Evolutionary conservation across 2,329 filamentous ascomycete genomes (phyloP).

Genomic region (Aureobasidium sp.): DNA sequence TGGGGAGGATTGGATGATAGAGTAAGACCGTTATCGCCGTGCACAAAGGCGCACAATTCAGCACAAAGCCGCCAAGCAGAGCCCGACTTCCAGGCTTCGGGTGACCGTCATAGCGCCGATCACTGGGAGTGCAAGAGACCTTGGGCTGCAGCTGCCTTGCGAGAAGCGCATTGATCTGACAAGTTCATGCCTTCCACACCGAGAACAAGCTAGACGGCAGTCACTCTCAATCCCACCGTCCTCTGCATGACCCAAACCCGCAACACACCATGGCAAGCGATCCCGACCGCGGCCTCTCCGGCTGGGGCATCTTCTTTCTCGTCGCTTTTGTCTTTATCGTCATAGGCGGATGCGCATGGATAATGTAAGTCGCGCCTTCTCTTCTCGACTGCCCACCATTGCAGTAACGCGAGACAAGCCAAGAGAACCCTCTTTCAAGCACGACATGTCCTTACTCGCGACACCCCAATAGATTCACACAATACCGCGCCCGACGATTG

Average conservation of each 20-base stretch:
- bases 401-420: not conserved
- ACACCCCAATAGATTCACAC: slow-evolving; percentile 44
- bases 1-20: not conserved
- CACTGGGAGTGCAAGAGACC: not conserved
- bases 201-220: not conserved
- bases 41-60: not conserved
- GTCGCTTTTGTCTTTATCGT: slow-evolving; percentile 56
- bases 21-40: not conserved
- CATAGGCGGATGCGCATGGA: slow-evolving; percentile 52
- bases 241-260: not conserved
- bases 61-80: not conserved
- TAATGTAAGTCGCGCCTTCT: slow-evolving; percentile 34
- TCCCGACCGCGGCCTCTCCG: slow-evolving; percentile 16
- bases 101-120: not conserved
- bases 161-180: not conserved
- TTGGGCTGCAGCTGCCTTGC: not conserved
- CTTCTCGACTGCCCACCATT: not conserved
- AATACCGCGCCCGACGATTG: slow-evolving; percentile 61
- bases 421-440: not conserved
- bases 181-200: not conserved
- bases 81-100: not conserved
- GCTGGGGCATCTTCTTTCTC: slow-evolving; percentile 60
- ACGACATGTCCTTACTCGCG: not conserved
- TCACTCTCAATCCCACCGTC: not conserved
- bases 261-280: slow-evolving; percentile 8